phyloP scores from a whole-genome alignment of 2,329 filamentous ascomycete genomes.

The Trichophyton benhamiae region DNA sequence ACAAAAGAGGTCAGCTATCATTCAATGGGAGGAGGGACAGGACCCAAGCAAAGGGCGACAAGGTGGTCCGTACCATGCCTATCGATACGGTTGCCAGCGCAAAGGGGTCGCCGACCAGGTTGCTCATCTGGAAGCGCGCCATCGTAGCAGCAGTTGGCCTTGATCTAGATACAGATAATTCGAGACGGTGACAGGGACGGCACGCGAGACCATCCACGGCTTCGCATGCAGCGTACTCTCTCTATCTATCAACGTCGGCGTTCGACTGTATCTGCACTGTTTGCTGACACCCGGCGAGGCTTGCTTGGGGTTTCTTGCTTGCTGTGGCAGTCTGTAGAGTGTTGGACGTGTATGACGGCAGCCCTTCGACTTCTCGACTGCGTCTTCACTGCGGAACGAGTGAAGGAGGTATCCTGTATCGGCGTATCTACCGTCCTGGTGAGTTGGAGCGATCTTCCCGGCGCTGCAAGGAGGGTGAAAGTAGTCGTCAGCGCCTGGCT shows the following conservation, averaged over 20 bases:
- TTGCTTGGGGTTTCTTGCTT: too few relatives aligned
- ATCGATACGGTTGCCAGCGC: slow-evolving; percentile 90
- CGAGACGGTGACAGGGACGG: neutral
- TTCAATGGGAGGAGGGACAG: neutral
- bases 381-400: neutral
- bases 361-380: too few relatives aligned
- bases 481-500: slow-evolving; percentile 6
- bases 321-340: too few relatives aligned
- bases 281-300: too few relatives aligned
- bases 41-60: neutral
- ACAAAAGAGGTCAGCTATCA: slow-evolving; percentile 10
- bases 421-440: neutral
- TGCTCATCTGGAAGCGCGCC: slow-evolving; percentile 60
- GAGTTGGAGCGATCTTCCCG: neutral
- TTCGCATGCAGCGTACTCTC: neutral
- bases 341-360: too few relatives aligned
- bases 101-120: slow-evolving; percentile 93
- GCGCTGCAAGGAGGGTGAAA: neutral
- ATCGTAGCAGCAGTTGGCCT: slow-evolving; percentile 26
- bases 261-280: too few relatives aligned
- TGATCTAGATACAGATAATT: neutral
- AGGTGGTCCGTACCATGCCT: slow-evolving; percentile 49
- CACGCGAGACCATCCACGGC: neutral
- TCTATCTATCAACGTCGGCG: neutral
- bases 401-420: neutral